Conservation (phyloP, 2,329 filamentous ascomycete genomes). For the Clarireedia paspali region DNA sequence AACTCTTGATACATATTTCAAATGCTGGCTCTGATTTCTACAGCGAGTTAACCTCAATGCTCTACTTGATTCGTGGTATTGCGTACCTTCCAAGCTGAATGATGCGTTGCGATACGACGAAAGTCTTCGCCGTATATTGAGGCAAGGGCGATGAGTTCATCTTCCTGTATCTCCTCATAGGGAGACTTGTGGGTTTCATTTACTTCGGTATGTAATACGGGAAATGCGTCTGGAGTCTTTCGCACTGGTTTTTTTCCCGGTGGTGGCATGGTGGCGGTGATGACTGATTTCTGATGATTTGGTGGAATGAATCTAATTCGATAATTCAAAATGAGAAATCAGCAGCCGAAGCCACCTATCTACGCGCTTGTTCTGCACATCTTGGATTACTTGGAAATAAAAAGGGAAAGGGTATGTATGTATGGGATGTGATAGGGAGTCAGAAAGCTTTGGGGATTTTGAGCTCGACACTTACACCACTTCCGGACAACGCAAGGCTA, state of each 20-base stretch:
- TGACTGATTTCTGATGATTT: constrained; percentile 1
- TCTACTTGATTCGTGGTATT: background rate
- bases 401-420: background rate
- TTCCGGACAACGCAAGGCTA: constrained; percentile 1
- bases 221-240: constrained; percentile 28
- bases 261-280: constrained; percentile 26
- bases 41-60: constrained; percentile 9
- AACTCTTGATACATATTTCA: constrained; percentile 68
- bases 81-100: constrained; percentile 75
- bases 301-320: constrained; percentile 3
- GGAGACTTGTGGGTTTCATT: constrained; percentile 43
- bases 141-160: constrained; percentile 77
- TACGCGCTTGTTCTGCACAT: constrained; percentile 23
- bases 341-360: constrained; percentile 27
- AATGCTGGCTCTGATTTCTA: constrained; percentile 78
- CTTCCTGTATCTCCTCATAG: constrained; percentile 78
- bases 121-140: constrained; percentile 91
- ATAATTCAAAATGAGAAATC: constrained; percentile 11
- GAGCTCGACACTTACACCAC: background rate
- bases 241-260: constrained; percentile 30
- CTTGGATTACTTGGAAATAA: background rate
- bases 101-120: constrained; percentile 60
- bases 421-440: background rate
- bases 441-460: background rate
- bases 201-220: constrained; percentile 17